These are phyloP conservation scores for Trichomonascus vanleenenianus DNA, from an alignment of 805 yeast species.

Conservation along the genomic window DNA sequence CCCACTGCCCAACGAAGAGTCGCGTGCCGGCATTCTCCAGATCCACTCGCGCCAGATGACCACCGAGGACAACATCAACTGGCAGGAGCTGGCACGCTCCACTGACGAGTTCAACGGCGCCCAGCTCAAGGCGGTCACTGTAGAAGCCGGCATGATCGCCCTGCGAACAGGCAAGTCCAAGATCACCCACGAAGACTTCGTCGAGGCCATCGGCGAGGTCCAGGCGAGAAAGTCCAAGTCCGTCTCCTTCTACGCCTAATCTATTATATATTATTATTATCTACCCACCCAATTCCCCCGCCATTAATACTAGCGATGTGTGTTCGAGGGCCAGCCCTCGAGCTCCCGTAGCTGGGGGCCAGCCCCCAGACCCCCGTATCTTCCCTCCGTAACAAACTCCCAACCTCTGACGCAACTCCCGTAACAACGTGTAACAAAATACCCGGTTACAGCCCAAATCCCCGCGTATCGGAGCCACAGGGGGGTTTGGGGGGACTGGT, in stretches of 20 bases:
- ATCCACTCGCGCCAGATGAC: constrained; percentile 97
- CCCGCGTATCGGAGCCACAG: too few relatives aligned
- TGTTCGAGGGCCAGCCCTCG: too few relatives aligned
- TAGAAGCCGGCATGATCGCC: constrained; percentile 99
- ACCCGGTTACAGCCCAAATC: too few relatives aligned
- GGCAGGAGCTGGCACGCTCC: constrained; percentile 97
- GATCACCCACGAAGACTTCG: constrained; percentile 95
- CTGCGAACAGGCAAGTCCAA: constrained; percentile 86
- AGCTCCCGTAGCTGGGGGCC: too few relatives aligned
- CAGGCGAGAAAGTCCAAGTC: constrained; percentile 95
- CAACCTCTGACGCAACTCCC: too few relatives aligned
- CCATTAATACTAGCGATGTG: neutral
- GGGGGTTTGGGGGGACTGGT: too few relatives aligned
- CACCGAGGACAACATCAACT: constrained; percentile 71
- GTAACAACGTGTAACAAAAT: too few relatives aligned
- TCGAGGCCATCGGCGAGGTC: constrained; percentile 96
- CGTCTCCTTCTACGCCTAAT: constrained; percentile 88
- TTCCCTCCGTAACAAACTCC: too few relatives aligned
- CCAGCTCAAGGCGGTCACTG: constrained; percentile 96
- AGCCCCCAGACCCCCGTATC: too few relatives aligned
- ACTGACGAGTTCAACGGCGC: constrained; percentile 99
- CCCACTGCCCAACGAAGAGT: constrained; percentile 96
- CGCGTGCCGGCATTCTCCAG: constrained; percentile 92
- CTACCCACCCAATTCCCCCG: too few relatives aligned
- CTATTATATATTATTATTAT: neutral